phyloP scores from a whole-genome alignment of 805 yeast genomes.

The Schwanniomyces yamadae region DNA sequence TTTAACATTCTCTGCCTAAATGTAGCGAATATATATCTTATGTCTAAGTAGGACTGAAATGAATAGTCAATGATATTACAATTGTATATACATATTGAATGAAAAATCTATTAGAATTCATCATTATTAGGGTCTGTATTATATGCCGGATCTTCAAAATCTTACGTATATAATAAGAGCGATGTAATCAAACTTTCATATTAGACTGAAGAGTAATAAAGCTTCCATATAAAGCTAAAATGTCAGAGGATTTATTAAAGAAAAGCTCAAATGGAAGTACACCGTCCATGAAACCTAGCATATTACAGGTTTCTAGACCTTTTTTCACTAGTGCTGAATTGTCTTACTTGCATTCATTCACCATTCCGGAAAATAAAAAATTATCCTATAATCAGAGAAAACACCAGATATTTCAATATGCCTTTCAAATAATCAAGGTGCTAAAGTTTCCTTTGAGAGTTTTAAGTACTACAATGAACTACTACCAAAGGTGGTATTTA shows the following conservation, averaged over 20 bases:
- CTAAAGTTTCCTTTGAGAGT: conserved; percentile 70
- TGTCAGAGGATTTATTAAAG: conserved; percentile 2
- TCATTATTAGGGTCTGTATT: no score
- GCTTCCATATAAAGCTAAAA: no score
- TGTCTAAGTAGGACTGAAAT: no score
- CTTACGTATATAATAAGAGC: no score
- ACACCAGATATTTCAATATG: conserved; percentile 51
- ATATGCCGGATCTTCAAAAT: no score
- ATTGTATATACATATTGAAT: no score
- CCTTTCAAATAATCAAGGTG: conserved; percentile 50
- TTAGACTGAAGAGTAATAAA: no score
- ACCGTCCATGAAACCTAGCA: conserved; percentile 10
- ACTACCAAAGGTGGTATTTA: conserved; percentile 68
- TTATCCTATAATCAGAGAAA: conserved; percentile 49
- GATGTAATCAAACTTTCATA: no score
- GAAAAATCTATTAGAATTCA: no score
- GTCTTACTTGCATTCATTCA: conserved; percentile 46
- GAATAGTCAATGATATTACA: no score
- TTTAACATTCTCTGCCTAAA: conserved; percentile 85
- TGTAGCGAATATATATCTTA: no score
- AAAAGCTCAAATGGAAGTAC: not conserved
- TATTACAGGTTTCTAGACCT: conserved; percentile 55
- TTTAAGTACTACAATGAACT: conserved; percentile 66
- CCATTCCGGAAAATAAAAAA: conserved; percentile 50
- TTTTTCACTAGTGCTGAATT: conserved; percentile 57